phyloP scores from a whole-genome alignment of 1,284 basidiomycete genomes.

The Boletus semigastroideus region DNA sequence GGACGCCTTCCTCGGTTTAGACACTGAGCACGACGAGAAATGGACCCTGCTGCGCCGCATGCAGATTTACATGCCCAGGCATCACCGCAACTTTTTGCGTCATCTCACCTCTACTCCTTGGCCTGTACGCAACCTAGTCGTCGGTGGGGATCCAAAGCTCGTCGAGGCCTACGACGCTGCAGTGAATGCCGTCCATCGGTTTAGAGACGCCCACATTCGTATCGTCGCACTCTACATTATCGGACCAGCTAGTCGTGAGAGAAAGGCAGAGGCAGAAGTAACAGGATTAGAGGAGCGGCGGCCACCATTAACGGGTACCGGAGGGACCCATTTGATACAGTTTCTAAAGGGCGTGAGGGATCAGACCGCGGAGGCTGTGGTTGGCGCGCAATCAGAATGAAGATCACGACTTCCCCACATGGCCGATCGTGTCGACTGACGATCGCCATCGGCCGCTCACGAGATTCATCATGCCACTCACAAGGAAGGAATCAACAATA shows the following conservation, averaged over 20 bases:
- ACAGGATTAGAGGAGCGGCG: conserved; percentile 27
- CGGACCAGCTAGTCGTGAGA: conserved; percentile 55
- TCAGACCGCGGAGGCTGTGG: conserved; percentile 24
- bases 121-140: conserved; percentile 45
- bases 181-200: conserved; percentile 71
- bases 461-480: background rate
- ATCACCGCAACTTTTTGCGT: conserved; percentile 85
- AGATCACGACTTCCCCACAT: background rate
- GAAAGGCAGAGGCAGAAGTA: conserved; percentile 19
- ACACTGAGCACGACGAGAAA: conserved; percentile 41
- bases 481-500: background rate
- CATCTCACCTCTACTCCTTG: conserved; percentile 71
- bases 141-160: conserved; percentile 34
- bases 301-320: conserved; percentile 68
- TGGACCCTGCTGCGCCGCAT: conserved; percentile 74
- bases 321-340: conserved; percentile 70
- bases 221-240: conserved; percentile 87
- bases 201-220: conserved; percentile 87
- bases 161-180: conserved; percentile 73
- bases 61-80: conserved; percentile 88
- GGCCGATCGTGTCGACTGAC: background rate
- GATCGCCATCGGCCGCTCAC: background rate
- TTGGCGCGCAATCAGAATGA: background rate
- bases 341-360: conserved; percentile 27
- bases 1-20: conserved; percentile 87